Evolutionary conservation across 202 grass and related monocot species (phyloP).

Genomic region (Zoysia matrella): DNA sequence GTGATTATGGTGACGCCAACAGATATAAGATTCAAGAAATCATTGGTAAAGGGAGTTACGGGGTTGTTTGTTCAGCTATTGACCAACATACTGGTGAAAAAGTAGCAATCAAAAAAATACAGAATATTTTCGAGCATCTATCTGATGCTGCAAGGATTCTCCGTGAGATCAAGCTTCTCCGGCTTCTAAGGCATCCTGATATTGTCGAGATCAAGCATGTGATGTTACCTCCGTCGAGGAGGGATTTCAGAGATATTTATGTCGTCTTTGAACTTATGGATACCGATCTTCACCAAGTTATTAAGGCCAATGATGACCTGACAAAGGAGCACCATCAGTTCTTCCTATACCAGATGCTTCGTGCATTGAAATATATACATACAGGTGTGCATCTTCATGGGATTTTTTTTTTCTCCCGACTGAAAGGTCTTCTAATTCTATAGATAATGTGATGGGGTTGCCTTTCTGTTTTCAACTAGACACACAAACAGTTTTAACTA

Average conservation of each 20-base stretch:
- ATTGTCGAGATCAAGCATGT: constrained; percentile 99
- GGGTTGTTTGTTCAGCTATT: constrained; percentile 86
- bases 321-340: constrained; percentile 95
- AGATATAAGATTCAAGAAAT: constrained; percentile 93
- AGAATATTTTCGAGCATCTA: constrained; percentile 88
- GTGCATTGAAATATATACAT: constrained; percentile 97
- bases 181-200: constrained; percentile 85
- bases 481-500: constrained; percentile 17
- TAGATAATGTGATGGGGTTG: constrained; percentile 3
- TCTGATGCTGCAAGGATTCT: constrained; percentile 92
- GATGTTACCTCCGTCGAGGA: constrained; percentile 85
- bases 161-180: constrained; percentile 93
- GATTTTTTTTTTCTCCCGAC: background rate
- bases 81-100: constrained; percentile 86
- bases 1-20: constrained; percentile 76
- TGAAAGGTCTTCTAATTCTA: constrained; percentile 3
- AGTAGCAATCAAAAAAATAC: constrained; percentile 96
- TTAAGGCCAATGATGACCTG: constrained; percentile 95
- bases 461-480: background rate
- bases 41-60: constrained; percentile 92
- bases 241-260: too few relatives aligned
- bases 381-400: constrained; percentile 59
- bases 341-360: constrained; percentile 96
- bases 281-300: constrained; percentile 81
- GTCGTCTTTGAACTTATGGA: too few relatives aligned